Percentiles rank a stretch among this genome's conserved stretches.
Evolutionary conservation across 345 rosid species (phyloP).

Genomic region (Rhizophora mangle): DNA sequence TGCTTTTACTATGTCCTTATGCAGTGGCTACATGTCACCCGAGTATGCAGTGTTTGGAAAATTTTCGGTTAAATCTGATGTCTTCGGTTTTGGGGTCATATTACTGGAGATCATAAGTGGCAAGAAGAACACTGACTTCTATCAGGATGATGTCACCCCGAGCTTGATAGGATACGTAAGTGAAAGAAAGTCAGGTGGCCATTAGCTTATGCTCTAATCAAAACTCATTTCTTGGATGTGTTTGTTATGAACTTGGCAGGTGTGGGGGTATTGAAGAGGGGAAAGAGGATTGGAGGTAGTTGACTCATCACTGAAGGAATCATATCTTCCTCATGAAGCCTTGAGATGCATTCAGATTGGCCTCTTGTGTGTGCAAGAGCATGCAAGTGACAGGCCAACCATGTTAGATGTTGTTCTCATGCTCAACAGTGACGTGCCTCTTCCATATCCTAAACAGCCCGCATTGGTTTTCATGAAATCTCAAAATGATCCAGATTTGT

Average conservation of each 20-base stretch:
- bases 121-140: neutral
- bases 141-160: neutral
- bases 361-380: slow-evolving; percentile 8
- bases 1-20: neutral
- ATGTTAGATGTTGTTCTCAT: slow-evolving; percentile 7
- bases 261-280: slow-evolving; percentile 15
- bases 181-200: neutral
- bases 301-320: slow-evolving; percentile 1
- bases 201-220: neutral
- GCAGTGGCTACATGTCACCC: slow-evolving; percentile 31
- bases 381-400: slow-evolving; percentile 8
- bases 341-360: slow-evolving; percentile 17
- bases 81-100: slow-evolving; percentile 28
- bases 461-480: neutral
- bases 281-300: slow-evolving; percentile 8
- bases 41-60: slow-evolving; percentile 21
- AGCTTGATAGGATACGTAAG: slow-evolving; percentile 21
- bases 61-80: slow-evolving; percentile 22
- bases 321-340: neutral
- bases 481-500: too few species aligned
- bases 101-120: slow-evolving; percentile 23
- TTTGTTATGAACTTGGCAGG: neutral
- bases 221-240: neutral
- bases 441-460: slow-evolving; percentile 4
- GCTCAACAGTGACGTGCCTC: slow-evolving; percentile 1